Base-by-base conservation (phyloP, 345 rosid genomes). In the Camelina laxa region DNA sequence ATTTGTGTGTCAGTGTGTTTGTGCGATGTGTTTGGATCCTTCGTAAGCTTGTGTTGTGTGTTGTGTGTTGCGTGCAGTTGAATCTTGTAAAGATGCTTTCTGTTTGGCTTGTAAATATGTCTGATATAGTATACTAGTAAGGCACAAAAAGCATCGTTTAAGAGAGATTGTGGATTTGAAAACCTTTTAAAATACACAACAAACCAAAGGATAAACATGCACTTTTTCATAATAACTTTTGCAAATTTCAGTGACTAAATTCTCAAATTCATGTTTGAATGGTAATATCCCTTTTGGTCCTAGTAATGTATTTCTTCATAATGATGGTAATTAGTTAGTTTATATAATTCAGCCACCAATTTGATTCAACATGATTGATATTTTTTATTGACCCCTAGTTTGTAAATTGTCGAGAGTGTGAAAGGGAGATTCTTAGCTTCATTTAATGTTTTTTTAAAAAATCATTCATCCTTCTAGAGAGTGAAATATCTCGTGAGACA, bases 11-110 rank as follows among this genome's bases (percentile, higher is more conserved):
- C 21, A 65, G 10, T 21, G 30, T 31, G 19, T 55, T 5, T 66
- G 66, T n/a, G n/a, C n/a, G n/a, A n/a, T 21, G 30, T 31, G 19
- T 55, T 5, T 66, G 66, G 48, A 53, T 58, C 30, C 45, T 55
- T 31, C 36, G 50, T 48, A 56, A 47, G 22, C 13, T 45, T 58
- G 61, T 60, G 24, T 3, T 22, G 2, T n/a, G n/a, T n/a, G 62
- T 49, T 67, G 55, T 60, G 50, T 66, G 72, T 57, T 58, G 56
- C 22, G 14, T 42, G 49, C 30, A 27, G 30, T 24, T 54, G 47
- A 6, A 31, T 64, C 47, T 42, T 54, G 21, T 50, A 20, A 42
- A 53, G 21, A 73, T 31, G 47, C 19, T 10, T 31, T 33, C 48
- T 42, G 21, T 55, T 64, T 64, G 70, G 57, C 63, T 30, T 64